These are phyloP conservation scores for Phytophthora hybrid DNA, from an alignment of 352 stramenopile genomes.

Conservation along the genomic window DNA sequence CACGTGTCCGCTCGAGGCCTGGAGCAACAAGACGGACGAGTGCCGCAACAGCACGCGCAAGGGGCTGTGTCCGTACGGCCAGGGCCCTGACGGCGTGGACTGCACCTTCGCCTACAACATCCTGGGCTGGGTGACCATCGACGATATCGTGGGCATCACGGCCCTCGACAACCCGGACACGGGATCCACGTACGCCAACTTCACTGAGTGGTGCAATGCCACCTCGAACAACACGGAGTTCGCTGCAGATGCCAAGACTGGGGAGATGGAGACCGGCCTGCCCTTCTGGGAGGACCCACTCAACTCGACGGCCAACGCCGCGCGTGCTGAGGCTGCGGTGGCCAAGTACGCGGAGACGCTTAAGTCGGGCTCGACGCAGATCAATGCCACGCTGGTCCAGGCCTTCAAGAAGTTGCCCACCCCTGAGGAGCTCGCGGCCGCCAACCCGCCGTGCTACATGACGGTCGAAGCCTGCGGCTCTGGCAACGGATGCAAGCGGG, in stretches of 20 bases:
- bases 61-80: slow-evolving; percentile 65
- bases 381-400: slow-evolving; percentile 41
- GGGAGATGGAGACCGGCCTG: slow-evolving; percentile 52
- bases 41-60: slow-evolving; percentile 63
- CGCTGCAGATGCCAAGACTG: slow-evolving; percentile 39
- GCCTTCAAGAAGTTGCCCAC: slow-evolving; percentile 63
- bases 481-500: slow-evolving; percentile 69
- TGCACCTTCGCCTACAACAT: slow-evolving; percentile 87
- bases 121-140: slow-evolving; percentile 78
- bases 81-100: slow-evolving; percentile 69
- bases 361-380: slow-evolving; percentile 51
- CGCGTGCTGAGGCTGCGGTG: slow-evolving; percentile 57
- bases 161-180: slow-evolving; percentile 58
- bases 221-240: slow-evolving; percentile 72
- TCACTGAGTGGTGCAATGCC: slow-evolving; percentile 72
- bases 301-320: slow-evolving; percentile 60
- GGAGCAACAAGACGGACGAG: slow-evolving; percentile 63
- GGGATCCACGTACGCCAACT: slow-evolving; percentile 62
- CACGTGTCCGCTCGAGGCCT: slow-evolving; percentile 62
- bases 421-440: slow-evolving; percentile 46
- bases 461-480: slow-evolving; percentile 59
- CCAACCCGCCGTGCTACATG: slow-evolving; percentile 80
- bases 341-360: slow-evolving; percentile 61
- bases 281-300: slow-evolving; percentile 75
- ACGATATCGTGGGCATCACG: slow-evolving; percentile 84